Evolutionary conservation across 1,139 yeast species (phyloP), one percentile per base, ranked within the genome.

Genomic region (Petasospora rhodanensis): DNA sequence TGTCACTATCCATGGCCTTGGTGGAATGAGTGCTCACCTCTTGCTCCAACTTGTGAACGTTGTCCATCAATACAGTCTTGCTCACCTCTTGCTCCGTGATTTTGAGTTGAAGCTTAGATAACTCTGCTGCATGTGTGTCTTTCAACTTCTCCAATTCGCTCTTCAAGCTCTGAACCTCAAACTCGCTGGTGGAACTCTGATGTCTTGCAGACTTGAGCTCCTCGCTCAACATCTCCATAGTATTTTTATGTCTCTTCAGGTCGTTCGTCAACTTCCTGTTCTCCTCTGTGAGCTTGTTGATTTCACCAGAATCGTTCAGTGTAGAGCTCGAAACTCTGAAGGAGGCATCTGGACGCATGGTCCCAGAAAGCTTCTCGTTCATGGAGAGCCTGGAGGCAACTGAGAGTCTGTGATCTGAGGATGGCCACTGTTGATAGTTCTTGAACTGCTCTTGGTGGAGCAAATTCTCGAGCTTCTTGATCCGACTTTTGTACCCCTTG

Each of bases 371-470:
- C 14, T 31, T 35, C 21, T 32, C 41, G 24, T 31, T 29, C 16
- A 35, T 24, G 3, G 48, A 40, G 16, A 18, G 34, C 29, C 40
- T 37, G 2, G 47, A 38, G 2, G 40, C 27, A n/a, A 39, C 29
- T 4, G 47, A 32, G 7, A 34, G 14, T 18, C 43, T 36, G 10
- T 34, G 35, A 4, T 24, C 13, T 14, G 46, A 25, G 6, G 62
- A 44, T 1, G 83, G 81, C 83, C 83, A 76, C 24, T 64, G 68
- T n/a, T 68, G 64, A 18, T 76, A 61, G 39, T 75, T 72, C 32
- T 71, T 70, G 49, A 70, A 76, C 42, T 73, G 81, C 29, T 73
- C 77, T 45, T 79, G 85, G 51, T 80, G 87, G 11, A 82, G 55
- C 20, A 80, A 56, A 37, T 70, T 75, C 47, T 82, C 93, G 30